Evolutionary conservation across 2,329 filamentous ascomycete species (phyloP), one percentile per base, ranked within the genome.

Genomic region (Cladophialophora yegresii): DNA sequence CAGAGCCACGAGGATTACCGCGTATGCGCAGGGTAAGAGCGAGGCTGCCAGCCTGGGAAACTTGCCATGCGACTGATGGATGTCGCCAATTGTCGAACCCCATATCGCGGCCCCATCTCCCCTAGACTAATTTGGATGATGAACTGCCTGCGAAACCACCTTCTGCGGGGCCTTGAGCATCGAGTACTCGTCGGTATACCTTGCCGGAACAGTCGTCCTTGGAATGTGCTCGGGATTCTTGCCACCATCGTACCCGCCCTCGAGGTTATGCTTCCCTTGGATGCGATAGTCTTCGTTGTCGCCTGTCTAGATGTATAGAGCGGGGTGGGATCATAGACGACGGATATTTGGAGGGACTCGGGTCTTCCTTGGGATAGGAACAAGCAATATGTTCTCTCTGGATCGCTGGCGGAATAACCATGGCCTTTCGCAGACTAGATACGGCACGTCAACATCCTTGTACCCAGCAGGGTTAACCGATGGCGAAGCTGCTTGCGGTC

Each of bases 201-300:
- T 86, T 0, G 93, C 92, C 0, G 93, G 92, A 73, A 96, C 97
- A 71, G 96, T 83, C 69, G 93, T 90, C 92, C 77, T 90, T 84
- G 0, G 91, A 85, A 71, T 96, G 84, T 70, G n/a, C n/a, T n/a
- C n/a, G n/a, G n/a, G n/a, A n/a, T n/a, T n/a, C n/a, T 90, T 91
- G 78, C 97, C 89, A 8, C 87, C 82, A 92, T 90, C 90, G 78
- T 97, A 89, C 23, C 65, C 67, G 66, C 86, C 89, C 7, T 86
- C 82, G 65, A 85, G 89, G 68, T 96, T 82, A 76, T 96, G 96
- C 1, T 86, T 90, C 65, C 96, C 91, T 64, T 89, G 88, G 60
- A 92, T 89, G 75, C 93, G 89, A 75, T 97, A 96, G 74, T 97
- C 93, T 75, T 97, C 93, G 73, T 97, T 98, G 78, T 96, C 96